These are phyloP conservation scores for Coriolopsis trogii DNA, from an alignment of 1,284 basidiomycete species.

Conservation along the genomic window DNA sequence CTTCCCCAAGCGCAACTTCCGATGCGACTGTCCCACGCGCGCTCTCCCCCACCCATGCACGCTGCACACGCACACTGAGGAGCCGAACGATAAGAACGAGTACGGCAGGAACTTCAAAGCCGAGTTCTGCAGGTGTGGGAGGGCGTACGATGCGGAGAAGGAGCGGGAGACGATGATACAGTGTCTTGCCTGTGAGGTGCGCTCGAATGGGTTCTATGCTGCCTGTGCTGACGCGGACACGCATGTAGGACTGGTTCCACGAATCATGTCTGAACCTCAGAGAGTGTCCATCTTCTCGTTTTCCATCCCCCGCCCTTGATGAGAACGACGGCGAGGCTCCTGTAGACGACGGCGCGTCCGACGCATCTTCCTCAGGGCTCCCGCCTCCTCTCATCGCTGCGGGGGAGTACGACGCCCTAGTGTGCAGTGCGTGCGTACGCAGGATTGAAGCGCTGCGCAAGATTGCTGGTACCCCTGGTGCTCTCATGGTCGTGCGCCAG, in stretches of 20 bases:
- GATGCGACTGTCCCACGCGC: slow-evolving; percentile 78
- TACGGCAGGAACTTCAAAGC: slow-evolving; percentile 72
- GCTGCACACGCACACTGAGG: slow-evolving; percentile 55
- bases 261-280: slow-evolving; percentile 82
- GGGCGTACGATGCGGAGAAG: slow-evolving; percentile 66
- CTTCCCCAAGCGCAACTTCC: slow-evolving; percentile 80
- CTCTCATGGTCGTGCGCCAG: slow-evolving; percentile 61
- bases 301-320: slow-evolving; percentile 41
- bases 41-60: slow-evolving; percentile 61
- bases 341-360: slow-evolving; percentile 57
- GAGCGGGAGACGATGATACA: slow-evolving; percentile 86
- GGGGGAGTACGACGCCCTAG: slow-evolving; percentile 69
- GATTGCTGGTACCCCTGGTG: slow-evolving; percentile 67
- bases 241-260: slow-evolving; percentile 80
- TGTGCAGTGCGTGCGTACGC: slow-evolving; percentile 68
- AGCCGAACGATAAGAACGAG: slow-evolving; percentile 56
- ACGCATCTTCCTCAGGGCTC: slow-evolving; percentile 62
- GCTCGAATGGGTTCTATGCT: slow-evolving; percentile 28
- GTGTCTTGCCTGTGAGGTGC: slow-evolving; percentile 79
- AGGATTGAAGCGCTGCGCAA: slow-evolving; percentile 53
- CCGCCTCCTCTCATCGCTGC: slow-evolving; percentile 67
- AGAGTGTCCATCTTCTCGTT: slow-evolving; percentile 55
- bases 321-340: slow-evolving; percentile 28
- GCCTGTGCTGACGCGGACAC: slow-evolving; percentile 5
- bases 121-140: slow-evolving; percentile 72